Percentiles rank a stretch among this genome's conserved stretches.
Evolutionary conservation across 2,329 filamentous ascomycete species (phyloP).

Genomic region (Ophiostoma himal-ulmi): DNA sequence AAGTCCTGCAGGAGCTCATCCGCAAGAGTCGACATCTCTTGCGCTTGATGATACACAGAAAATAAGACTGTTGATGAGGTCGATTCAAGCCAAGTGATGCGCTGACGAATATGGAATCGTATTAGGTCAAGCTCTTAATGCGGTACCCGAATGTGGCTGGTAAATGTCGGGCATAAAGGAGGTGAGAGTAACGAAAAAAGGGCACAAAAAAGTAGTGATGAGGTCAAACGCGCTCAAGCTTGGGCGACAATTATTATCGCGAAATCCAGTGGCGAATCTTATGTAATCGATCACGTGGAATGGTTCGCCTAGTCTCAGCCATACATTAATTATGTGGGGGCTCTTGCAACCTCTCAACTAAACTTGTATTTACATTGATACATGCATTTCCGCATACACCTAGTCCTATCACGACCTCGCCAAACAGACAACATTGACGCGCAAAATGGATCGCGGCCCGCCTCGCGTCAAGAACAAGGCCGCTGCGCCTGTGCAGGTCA

Average conservation of each 20-base stretch:
- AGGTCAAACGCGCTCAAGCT: constrained; percentile 7
- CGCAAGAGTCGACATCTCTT: constrained; percentile 77
- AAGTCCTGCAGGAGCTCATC: constrained; percentile 92
- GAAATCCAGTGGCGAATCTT: not conserved
- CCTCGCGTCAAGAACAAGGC: constrained; percentile 99
- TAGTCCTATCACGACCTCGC: not conserved
- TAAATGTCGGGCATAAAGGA: not conserved
- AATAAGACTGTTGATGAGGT: not conserved
- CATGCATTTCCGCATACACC: not conserved
- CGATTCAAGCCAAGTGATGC: not conserved
- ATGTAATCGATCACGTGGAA: not conserved
- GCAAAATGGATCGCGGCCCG: constrained; percentile 81
- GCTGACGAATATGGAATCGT: not conserved
- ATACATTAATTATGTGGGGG: not conserved
- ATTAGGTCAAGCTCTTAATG: not conserved
- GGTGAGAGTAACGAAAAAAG: not conserved
- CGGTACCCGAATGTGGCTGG: not conserved
- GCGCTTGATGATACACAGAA: not conserved
- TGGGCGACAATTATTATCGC: constrained; percentile 6
- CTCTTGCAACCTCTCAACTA: not conserved
- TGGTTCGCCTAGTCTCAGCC: not conserved
- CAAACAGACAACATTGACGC: not conserved
- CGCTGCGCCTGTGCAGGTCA: constrained; percentile 58
- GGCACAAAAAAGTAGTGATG: not conserved
- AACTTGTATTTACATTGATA: constrained; percentile 2